These are phyloP conservation scores for Apodospora peruviana DNA, from an alignment of 495 filamentous ascomycete genomes.

Conservation along the genomic window DNA sequence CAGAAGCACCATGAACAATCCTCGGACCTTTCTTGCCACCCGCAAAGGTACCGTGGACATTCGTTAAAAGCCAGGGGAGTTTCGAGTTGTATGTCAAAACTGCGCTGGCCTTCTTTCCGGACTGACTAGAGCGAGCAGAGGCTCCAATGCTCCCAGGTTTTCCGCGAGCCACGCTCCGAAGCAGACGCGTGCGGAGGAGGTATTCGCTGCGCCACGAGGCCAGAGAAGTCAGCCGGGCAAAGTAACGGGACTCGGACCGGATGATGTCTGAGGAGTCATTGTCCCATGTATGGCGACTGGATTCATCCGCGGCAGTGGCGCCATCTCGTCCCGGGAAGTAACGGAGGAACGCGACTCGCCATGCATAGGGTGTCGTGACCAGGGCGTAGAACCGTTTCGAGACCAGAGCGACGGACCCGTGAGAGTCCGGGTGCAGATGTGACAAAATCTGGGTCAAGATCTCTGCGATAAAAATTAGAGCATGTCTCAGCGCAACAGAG, in stretches of 20 bases:
- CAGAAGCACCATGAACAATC: conserved; percentile 75
- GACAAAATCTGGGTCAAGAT: conserved; percentile 88
- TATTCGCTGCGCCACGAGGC: conserved; percentile 94
- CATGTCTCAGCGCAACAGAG: background rate
- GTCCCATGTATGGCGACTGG: conserved; percentile 30
- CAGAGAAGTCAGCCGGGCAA: conserved; percentile 70
- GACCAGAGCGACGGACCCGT: conserved; percentile 71
- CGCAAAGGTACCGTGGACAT: conserved; percentile 68
- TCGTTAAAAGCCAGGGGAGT: conserved; percentile 64
- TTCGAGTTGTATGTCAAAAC: conserved; percentile 76
- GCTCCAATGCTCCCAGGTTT: conserved; percentile 45
- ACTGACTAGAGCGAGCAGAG: conserved; percentile 39
- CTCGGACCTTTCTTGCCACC: conserved; percentile 64
- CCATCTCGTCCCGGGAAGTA: conserved; percentile 74
- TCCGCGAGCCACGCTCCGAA: conserved; percentile 72
- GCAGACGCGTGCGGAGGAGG: conserved; percentile 74
- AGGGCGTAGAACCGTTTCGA: conserved; percentile 77
- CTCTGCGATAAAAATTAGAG: conserved; percentile 49
- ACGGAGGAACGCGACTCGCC: conserved; percentile 82
- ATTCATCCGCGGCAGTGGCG: conserved; percentile 25
- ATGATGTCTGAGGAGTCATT: conserved; percentile 54
- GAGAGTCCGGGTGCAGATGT: conserved; percentile 73
- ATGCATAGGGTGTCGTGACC: conserved; percentile 83
- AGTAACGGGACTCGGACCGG: conserved; percentile 55
- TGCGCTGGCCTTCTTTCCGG: conserved; percentile 49